Conservation (phyloP, 192 early-diverging fungal species). For the Funneliformis geosporum region DNA sequence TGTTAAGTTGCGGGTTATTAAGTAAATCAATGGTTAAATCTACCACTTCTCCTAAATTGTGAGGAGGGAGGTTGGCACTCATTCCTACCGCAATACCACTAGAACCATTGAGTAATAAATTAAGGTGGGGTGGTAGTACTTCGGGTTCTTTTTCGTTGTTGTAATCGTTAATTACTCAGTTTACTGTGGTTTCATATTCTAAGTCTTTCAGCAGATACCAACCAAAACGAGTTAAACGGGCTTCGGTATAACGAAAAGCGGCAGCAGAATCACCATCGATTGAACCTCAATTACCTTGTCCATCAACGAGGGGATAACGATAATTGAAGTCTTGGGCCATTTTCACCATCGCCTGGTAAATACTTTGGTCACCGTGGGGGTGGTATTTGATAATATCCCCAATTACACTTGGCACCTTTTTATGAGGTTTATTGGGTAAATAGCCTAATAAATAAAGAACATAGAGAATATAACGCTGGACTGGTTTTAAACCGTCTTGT, state of each 20-base stretch:
- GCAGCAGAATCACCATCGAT: constrained; percentile 7
- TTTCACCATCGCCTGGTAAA: constrained; percentile 20
- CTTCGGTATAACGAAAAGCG: constrained; percentile 14
- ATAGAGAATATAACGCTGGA: neutral
- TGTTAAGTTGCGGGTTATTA: neutral
- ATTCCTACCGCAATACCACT: constrained; percentile 22
- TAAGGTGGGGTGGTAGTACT: neutral
- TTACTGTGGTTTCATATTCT: constrained; percentile 1
- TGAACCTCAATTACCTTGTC: constrained; percentile 18
- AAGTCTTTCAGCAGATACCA: constrained; percentile 8
- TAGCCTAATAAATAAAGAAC: constrained; percentile 1
- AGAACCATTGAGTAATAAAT: constrained; percentile 12
- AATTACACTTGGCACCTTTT: neutral
- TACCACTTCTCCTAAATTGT: constrained; percentile 22
- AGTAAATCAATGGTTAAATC: neutral
- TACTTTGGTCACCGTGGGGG: constrained; percentile 3
- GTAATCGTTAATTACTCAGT: constrained; percentile 3
- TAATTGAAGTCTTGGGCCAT: constrained; percentile 16
- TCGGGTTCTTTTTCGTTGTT: constrained; percentile 3
- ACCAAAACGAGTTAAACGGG: constrained; percentile 21
- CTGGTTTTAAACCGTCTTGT: constrained; percentile 7
- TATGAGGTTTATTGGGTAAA: neutral
- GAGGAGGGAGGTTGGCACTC: constrained; percentile 8
- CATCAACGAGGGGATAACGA: constrained; percentile 10
- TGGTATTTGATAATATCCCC: constrained; percentile 5